These are phyloP conservation scores for Fibroporia radiculosa DNA, from an alignment of 768 basidiomycete species.

Conservation along the genomic window DNA sequence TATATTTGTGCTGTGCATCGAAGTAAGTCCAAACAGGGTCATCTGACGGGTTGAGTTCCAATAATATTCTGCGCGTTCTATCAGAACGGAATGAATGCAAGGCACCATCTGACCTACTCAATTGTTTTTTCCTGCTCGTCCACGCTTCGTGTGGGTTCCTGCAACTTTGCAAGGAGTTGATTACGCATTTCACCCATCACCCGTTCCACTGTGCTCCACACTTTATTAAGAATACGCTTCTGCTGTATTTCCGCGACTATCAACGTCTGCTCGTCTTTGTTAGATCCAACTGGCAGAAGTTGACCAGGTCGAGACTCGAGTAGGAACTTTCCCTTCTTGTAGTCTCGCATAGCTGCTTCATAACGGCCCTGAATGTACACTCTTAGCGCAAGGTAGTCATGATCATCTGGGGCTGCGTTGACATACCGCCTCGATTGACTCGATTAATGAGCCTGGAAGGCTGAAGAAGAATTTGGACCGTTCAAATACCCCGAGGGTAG, in stretches of 20 bases:
- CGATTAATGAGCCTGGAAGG: constrained; percentile 84
- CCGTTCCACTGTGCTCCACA: constrained; percentile 92
- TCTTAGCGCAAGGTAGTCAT: not conserved
- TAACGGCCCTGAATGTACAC: constrained; percentile 74
- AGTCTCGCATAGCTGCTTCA: constrained; percentile 88
- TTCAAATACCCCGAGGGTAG: constrained; percentile 92
- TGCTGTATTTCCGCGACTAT: constrained; percentile 65
- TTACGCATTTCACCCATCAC: constrained; percentile 89
- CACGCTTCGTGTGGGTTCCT: constrained; percentile 68
- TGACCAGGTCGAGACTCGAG: constrained; percentile 87
- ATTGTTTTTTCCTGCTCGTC: constrained; percentile 98
- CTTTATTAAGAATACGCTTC: constrained; percentile 89
- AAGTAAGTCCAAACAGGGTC: constrained; percentile 96
- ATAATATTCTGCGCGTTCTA: constrained; percentile 53
- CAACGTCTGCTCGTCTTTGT: constrained; percentile 47
- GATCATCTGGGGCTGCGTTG: not conserved
- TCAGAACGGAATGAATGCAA: not conserved
- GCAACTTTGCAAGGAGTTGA: constrained; percentile 67
- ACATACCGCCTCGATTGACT: constrained; percentile 81
- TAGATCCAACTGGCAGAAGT: constrained; percentile 59
- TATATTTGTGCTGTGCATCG: constrained; percentile 85
- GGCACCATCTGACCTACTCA: constrained; percentile 49
- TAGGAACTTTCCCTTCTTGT: constrained; percentile 93
- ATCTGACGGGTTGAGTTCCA: constrained; percentile 79
- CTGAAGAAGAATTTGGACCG: constrained; percentile 98